Evolutionary conservation across 805 yeast species (phyloP).

Genomic region (Barnettozyma sp.): DNA sequence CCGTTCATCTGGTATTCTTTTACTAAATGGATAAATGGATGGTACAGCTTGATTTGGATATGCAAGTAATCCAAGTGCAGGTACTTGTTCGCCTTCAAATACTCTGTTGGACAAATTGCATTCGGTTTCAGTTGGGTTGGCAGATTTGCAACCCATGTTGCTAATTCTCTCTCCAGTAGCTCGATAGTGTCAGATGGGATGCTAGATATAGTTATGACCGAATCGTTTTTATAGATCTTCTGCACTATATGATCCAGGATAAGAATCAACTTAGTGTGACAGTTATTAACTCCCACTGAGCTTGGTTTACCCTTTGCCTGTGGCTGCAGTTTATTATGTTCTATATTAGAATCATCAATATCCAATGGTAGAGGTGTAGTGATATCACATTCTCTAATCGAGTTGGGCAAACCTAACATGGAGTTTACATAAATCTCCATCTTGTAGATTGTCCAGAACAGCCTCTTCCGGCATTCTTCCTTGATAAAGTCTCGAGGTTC

Average conservation of each 20-base stretch:
- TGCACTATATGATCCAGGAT: slow-evolving; percentile 66
- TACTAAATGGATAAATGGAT: slow-evolving; percentile 76
- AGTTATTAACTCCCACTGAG: slow-evolving; percentile 60
- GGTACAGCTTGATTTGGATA: slow-evolving; percentile 75
- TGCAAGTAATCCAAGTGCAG: slow-evolving; percentile 70
- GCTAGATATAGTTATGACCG: slow-evolving; percentile 7
- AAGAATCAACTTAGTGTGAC: slow-evolving; percentile 69
- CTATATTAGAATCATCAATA: slow-evolving; percentile 75
- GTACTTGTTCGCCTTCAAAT: slow-evolving; percentile 67
- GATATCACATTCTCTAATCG: slow-evolving; percentile 70
- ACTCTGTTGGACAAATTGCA: slow-evolving; percentile 32
- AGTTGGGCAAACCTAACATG: slow-evolving; percentile 77
- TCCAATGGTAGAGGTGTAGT: slow-evolving; percentile 84
- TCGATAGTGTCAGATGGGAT: slow-evolving; percentile 42
- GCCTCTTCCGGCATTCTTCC: slow-evolving; percentile 75
- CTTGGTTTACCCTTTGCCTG: slow-evolving; percentile 29
- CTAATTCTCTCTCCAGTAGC: slow-evolving; percentile 62
- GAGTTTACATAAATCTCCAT: slow-evolving; percentile 89
- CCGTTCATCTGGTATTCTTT: slow-evolving; percentile 21
- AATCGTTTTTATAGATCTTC: slow-evolving; percentile 64
- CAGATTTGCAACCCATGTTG: slow-evolving; percentile 64
- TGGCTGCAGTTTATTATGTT: slow-evolving; percentile 22
- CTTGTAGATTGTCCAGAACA: slow-evolving; percentile 85
- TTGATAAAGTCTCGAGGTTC: slow-evolving; percentile 56
- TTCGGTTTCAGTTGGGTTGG: slow-evolving; percentile 69